Evolutionary conservation across 345 rosid genomes (phyloP).

Genomic region (Salix arbutifolia): DNA sequence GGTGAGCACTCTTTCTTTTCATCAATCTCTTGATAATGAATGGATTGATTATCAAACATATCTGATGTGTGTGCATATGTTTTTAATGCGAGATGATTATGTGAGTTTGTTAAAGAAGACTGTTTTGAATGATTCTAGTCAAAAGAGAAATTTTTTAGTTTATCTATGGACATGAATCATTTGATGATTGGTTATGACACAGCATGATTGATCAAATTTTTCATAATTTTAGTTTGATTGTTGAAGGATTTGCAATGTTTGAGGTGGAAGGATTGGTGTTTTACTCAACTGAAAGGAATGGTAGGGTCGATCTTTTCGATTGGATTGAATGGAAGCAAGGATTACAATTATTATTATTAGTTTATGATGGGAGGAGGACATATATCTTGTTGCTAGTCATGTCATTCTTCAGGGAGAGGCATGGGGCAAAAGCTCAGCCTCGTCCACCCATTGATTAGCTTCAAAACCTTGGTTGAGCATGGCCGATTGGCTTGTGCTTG

Average conservation of each 20-base stretch:
- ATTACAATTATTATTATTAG: background rate
- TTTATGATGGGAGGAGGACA: background rate
- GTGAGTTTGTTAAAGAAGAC: background rate
- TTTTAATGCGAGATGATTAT: background rate
- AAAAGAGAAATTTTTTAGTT: background rate
- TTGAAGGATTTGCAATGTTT: background rate
- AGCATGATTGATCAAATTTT: background rate
- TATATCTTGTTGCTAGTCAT: background rate
- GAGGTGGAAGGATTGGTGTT: background rate
- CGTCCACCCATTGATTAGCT: background rate
- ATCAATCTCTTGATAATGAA: background rate
- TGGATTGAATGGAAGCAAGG: background rate
- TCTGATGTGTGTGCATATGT: background rate
- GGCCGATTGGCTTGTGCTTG: background rate
- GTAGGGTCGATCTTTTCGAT: background rate
- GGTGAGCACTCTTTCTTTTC: conserved; percentile 43
- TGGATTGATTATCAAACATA: background rate
- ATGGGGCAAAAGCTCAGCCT: background rate
- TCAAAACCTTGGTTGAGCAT: background rate
- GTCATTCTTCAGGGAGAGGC: background rate
- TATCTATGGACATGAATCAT: background rate
- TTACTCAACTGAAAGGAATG: background rate
- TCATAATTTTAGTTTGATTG: background rate
- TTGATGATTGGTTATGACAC: conserved; percentile 2
- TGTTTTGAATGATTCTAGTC: background rate